Base-by-base conservation (phyloP, 2,329 filamentous ascomycete genomes). In the Rhinocladiella mackenziei region DNA sequence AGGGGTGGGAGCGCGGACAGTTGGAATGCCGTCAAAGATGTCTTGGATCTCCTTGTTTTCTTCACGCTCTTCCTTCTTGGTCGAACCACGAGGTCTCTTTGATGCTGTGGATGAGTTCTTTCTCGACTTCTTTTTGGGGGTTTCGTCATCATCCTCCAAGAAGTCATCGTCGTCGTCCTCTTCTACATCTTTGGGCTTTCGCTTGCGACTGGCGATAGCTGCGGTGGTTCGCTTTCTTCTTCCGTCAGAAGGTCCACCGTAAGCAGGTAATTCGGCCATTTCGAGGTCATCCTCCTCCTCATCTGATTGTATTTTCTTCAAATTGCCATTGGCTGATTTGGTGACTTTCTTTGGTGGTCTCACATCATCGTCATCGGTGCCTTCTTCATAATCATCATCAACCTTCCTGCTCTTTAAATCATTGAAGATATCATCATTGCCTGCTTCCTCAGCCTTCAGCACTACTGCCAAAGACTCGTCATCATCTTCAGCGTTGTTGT, bases 21-120 rank as follows among this genome's bases (percentile, higher is more conserved):
- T 86, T 4, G 88, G 86, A 48, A 98, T 91, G 56, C 81, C 87
- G 61, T 94, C 83, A 22, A 97, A 77, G 33, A 98, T 96, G 36
- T 83, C 80, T 63, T 94, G 81, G 14, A 94, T 80, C 15, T 78
- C 76, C 11, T 83, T 75, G 58, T 80, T 82, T 58, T 94, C 88
- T 2, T 76, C 66, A 5, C 73, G 72, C 2, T 80, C 77, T 2
- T 77, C 73, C 62, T 88, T 86, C 63, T 86, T 85, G 8, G 76
- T 68, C 2, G 77, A 70, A 2, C 78, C 75, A 52, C 77, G 76
- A 14, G 77, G 69, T 53, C 66, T 72, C 58, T 65, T 72, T 30
- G 58, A 52, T 26, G 62, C 61, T 40, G 58, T 59, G n/a, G 58
- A 52, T 4, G 60, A 23, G 19, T 57, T 63, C 57, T 68, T 73